These are phyloP conservation scores for Aspergillus quadrilineatus DNA, from an alignment of 2,329 filamentous ascomycete species.

Conservation along the genomic window DNA sequence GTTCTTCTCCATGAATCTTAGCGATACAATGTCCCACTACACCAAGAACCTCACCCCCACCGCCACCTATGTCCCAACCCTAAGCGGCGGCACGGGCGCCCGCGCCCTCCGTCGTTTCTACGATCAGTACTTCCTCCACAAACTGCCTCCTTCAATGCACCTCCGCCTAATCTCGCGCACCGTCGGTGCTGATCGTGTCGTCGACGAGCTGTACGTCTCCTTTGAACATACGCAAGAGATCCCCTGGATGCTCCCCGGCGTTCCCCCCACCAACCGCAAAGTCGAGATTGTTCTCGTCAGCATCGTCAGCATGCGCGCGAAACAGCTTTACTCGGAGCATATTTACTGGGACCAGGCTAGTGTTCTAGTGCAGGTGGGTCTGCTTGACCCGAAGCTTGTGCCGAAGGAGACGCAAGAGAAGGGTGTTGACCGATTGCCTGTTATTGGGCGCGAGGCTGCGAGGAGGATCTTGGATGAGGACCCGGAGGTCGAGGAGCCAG, in stretches of 20 bases:
- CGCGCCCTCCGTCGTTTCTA: slow-evolving; percentile 54
- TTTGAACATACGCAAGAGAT: slow-evolving; percentile 59
- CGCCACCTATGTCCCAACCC: slow-evolving; percentile 35
- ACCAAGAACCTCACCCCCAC: slow-evolving; percentile 29
- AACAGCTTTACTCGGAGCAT: slow-evolving; percentile 57
- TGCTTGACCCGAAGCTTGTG: slow-evolving; percentile 58
- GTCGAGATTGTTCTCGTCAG: slow-evolving; percentile 59
- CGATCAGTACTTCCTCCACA: slow-evolving; percentile 55
- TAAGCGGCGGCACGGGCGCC: slow-evolving; percentile 44
- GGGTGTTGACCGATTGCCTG: slow-evolving; percentile 40
- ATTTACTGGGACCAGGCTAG: slow-evolving; percentile 64
- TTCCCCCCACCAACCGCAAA: slow-evolving; percentile 56
- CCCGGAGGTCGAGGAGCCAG: slow-evolving; percentile 32
- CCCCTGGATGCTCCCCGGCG: slow-evolving; percentile 60
- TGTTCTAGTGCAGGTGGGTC: slow-evolving; percentile 58
- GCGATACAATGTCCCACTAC: slow-evolving; percentile 33
- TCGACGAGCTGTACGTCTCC: slow-evolving; percentile 59
- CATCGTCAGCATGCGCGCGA: slow-evolving; percentile 56
- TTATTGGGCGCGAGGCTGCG: slow-evolving; percentile 42
- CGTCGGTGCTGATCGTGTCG: slow-evolving; percentile 58
- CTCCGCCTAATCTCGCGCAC: slow-evolving; percentile 59
- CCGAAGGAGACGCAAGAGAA: slow-evolving; percentile 42
- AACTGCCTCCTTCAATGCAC: slow-evolving; percentile 51
- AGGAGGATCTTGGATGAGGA: slow-evolving; percentile 42
- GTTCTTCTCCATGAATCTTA: slow-evolving; percentile 34